Evolutionary conservation across 352 stramenopile species (phyloP), one percentile per base, ranked within the genome.

Genomic region (Globisporangium nagaii): DNA sequence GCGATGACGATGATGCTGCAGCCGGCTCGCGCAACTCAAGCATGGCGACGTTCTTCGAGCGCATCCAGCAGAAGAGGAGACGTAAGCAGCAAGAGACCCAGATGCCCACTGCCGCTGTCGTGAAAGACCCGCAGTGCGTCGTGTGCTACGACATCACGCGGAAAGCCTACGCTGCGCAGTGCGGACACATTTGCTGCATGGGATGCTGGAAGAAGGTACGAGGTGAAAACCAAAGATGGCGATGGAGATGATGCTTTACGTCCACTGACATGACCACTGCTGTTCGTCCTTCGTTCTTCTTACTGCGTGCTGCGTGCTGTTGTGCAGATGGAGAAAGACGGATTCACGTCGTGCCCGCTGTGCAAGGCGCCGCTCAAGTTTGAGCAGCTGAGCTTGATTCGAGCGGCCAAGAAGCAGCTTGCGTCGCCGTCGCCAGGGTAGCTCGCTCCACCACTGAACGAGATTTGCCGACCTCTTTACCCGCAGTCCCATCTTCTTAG

Each of bases 111-210:
- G 81, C 65, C 32, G 72, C 77, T 15, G 56, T 88, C 10, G 70
- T 94, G 15, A 73, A 88, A 42, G 72, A 92, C 28, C 84, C 84
- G 3, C 84, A 94, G 62, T 94, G 84, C 43, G 73, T 85, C 32
- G 84, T 94, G 24, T 94, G 84, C 62, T 93, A 89, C 55, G 82
- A 94, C 37, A 85, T 93, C 30, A 74, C 77, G 0, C 75, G 64
- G 4, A 91, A 90, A 58, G 81, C 84, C 9, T 90, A 75, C 60
- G 84, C 84, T 15, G 80, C 84, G 1, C 72, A 79, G 25, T 94
- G 84, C 30, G 84, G 84, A 5, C 84, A 94, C 56, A 89, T 94
- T 62, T 94, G 84, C 58, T 94, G 84, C 58, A 69, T 84, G 30
- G 47, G 55, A 6, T 94, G 84, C 53, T 94, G 84, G 84, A 83